Conservation (phyloP, 2,329 filamentous ascomycete species). For the Beauveria pseudobassiana region DNA sequence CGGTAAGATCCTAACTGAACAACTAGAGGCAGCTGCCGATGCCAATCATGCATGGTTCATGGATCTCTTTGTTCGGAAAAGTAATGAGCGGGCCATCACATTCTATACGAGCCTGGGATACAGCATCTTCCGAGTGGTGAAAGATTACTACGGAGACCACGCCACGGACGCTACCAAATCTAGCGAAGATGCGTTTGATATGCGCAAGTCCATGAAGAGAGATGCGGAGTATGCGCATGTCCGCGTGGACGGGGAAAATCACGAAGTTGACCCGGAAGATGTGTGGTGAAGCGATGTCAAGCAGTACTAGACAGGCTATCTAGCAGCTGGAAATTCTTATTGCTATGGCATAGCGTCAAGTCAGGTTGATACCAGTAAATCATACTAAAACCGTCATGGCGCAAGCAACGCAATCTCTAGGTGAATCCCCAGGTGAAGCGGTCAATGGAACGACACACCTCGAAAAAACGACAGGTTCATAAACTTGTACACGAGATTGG, state of each 20-base stretch:
- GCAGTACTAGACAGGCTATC: background rate
- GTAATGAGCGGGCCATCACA: constrained; percentile 78
- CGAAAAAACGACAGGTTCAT: too few species aligned
- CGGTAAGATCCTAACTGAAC: constrained; percentile 72
- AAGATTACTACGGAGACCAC: constrained; percentile 90
- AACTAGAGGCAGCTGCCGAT: constrained; percentile 76
- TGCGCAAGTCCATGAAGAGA: constrained; percentile 71
- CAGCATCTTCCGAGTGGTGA: constrained; percentile 79
- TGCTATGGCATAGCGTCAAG: background rate
- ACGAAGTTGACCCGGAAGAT: constrained; percentile 72
- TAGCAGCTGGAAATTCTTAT: background rate
- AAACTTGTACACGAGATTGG: background rate
- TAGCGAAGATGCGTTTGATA: constrained; percentile 88
- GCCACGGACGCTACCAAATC: constrained; percentile 52
- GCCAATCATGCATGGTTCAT: constrained; percentile 87
- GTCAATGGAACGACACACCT: too few species aligned
- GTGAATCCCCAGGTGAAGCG: too few species aligned
- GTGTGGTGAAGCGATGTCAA: constrained; percentile 55
- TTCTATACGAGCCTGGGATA: constrained; percentile 93
- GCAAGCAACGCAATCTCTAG: background rate
- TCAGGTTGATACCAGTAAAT: background rate
- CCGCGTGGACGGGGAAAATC: constrained; percentile 70
- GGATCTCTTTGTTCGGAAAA: constrained; percentile 84
- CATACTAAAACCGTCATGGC: background rate
- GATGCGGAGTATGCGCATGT: constrained; percentile 72